These are phyloP conservation scores for Isabelozyma pseudorhagii DNA, from an alignment of 805 yeast species.

Conservation along the genomic window DNA sequence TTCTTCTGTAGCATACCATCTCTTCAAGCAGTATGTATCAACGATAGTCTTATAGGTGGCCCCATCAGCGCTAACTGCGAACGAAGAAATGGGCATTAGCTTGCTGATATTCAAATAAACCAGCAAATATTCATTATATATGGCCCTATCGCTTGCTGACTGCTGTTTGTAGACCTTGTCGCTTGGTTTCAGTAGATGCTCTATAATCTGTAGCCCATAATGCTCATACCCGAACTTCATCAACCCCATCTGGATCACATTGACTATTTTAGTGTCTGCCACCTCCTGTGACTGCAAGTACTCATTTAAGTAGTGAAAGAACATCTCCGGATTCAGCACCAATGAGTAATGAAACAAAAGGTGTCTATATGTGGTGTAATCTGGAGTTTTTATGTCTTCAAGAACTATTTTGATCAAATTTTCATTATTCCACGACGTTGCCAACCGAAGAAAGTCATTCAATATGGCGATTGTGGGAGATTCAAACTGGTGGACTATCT, in stretches of 20 bases:
- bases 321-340: background rate
- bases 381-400: background rate
- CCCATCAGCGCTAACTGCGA: background rate
- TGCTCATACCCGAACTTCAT: background rate
- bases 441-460: background rate
- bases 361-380: background rate
- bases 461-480: background rate
- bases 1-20: background rate
- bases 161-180: conserved; percentile 8
- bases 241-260: background rate
- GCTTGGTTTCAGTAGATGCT: background rate
- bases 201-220: background rate
- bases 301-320: background rate
- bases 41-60: background rate
- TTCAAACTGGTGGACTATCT: background rate
- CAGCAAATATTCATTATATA: background rate
- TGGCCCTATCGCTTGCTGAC: background rate
- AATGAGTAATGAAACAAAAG: background rate
- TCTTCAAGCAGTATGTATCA: background rate
- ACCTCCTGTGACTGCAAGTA: background rate
- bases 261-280: background rate
- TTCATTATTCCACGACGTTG: conserved; percentile 1
- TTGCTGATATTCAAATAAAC: background rate
- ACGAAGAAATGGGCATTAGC: background rate
- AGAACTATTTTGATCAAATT: background rate